Conservation (phyloP, 176 grass and related monocot species). For the Hsuehochloa calcarea region DNA sequence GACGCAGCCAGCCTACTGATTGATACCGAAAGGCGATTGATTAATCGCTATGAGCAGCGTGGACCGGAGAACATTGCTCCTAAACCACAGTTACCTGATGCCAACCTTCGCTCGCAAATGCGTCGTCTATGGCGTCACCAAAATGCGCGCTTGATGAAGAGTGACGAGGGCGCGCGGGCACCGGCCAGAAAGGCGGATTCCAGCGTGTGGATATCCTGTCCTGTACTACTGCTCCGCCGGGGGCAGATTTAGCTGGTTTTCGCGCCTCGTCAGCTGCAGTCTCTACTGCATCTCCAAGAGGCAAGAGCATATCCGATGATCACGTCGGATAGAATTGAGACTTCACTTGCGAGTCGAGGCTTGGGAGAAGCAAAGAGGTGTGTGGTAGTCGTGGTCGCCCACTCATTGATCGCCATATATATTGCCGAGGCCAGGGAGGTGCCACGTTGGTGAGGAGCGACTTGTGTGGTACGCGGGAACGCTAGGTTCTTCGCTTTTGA, state of each 20-base stretch:
- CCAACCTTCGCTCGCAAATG: background rate
- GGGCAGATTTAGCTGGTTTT: background rate
- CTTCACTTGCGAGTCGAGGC: background rate
- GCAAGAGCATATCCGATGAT: conserved; percentile 16
- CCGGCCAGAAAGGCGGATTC: background rate
- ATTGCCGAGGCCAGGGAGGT: background rate
- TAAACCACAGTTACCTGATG: conserved; percentile 2
- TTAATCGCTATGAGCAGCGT: background rate
- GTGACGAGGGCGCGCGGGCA: background rate
- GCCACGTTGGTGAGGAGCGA: background rate
- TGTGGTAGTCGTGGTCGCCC: background rate
- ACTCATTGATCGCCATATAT: background rate
- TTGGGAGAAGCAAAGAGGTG: background rate
- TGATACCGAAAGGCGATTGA: background rate
- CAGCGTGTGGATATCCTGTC: conserved; percentile 15
- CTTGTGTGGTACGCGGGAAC: background rate
- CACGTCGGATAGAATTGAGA: background rate
- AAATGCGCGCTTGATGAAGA: background rate
- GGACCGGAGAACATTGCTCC: background rate
- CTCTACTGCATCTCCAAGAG: conserved; percentile 11
- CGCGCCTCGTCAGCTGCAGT: background rate
- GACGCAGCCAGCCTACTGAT: background rate
- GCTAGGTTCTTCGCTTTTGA: background rate
- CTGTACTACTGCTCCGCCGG: background rate
- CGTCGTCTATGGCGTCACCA: background rate